Base-by-base conservation (phyloP, 176 grass and related monocot species). In the Eremochloa ophiuroides region DNA sequence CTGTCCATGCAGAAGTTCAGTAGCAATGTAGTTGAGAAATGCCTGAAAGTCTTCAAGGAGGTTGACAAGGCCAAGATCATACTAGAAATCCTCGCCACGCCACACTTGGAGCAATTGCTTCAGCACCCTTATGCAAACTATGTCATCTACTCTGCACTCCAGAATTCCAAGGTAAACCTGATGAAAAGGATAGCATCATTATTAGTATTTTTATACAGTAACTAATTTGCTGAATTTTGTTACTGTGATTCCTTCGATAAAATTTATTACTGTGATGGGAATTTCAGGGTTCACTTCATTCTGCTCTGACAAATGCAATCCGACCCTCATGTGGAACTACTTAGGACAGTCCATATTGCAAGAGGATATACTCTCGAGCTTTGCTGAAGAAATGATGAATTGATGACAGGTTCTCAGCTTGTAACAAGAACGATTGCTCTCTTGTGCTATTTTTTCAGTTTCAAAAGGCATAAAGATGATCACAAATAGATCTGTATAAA, bases 21-120 rank as follows among this genome's bases (percentile, higher is more conserved):
- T 60, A 96, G 91, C 78, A 95, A 99, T 61, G 97, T 99, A 74
- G 91, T 99, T 58, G 97, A 99, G 82, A 99, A 91, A 79, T 95
- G 93, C 85, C 89, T 99, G 12, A 90, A 85, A 50, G 85, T 89
- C 40, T 95, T 99, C 82, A 76, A 78, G 38, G 90, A 99, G 40
- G 61, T 74, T 26, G 89, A 93, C 56, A 95, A 58, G 78, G 76
- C 85, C 0, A 91, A 77, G 26, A 88, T 99, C 69, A 89, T 99
- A 77, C 31, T 86, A 2, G 93, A 99, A 44, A 69, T 99, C 13
- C 90, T 99, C 7, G 74, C 76, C 10, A 83, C 82, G 28, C 73
- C 88, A 2, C 91, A 82, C 18, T 83, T 99, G 71, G 87, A 95
- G 67, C 87, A 88, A 60, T 61, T 99, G 56, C 85, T 99, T 77